A percentile compares a stretch with the other conserved stretches of the same genome.
phyloP scores from a whole-genome alignment of 768 basidiomycete species.

The Chalciporus pseudorubinellus region DNA sequence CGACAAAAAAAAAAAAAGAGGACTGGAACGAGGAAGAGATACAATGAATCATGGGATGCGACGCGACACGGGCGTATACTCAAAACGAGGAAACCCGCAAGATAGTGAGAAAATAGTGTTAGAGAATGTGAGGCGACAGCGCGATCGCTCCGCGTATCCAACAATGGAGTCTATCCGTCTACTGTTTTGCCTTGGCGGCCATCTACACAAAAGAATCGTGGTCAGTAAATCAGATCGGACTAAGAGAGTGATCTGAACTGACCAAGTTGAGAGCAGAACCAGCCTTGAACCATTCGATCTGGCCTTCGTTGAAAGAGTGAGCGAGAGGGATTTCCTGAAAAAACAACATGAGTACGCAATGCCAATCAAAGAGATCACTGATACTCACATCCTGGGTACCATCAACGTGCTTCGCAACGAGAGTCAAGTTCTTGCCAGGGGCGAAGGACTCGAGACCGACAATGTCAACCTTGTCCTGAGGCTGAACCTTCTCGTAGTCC shows the following conservation, averaged over 20 bases:
- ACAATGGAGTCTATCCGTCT: constrained; percentile 17
- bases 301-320: constrained; percentile 95
- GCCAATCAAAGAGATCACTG: not conserved
- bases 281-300: constrained; percentile 98
- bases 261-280: constrained; percentile 91
- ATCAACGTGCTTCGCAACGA: constrained; percentile 79
- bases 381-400: constrained; percentile 62
- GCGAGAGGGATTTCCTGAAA: constrained; percentile 70
- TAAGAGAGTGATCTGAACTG: constrained; percentile 21
- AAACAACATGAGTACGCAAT: constrained; percentile 10
- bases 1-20: not conserved
- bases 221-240: constrained; percentile 5
- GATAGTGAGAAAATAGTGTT: not conserved
- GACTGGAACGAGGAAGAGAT: not conserved
- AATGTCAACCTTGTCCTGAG: constrained; percentile 87
- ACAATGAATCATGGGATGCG: not conserved
- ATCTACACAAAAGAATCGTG: constrained; percentile 41
- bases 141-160: not conserved
- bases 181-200: constrained; percentile 61
- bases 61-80: not conserved
- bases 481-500: constrained; percentile 91
- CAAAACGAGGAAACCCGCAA: too few relatives aligned
- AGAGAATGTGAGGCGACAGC: constrained; percentile 2
- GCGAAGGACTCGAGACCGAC: constrained; percentile 85
- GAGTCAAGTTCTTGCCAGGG: constrained; percentile 87